These are phyloP conservation scores for Crucibulum laeve DNA, from an alignment of 768 basidiomycete species.

Conservation along the genomic window DNA sequence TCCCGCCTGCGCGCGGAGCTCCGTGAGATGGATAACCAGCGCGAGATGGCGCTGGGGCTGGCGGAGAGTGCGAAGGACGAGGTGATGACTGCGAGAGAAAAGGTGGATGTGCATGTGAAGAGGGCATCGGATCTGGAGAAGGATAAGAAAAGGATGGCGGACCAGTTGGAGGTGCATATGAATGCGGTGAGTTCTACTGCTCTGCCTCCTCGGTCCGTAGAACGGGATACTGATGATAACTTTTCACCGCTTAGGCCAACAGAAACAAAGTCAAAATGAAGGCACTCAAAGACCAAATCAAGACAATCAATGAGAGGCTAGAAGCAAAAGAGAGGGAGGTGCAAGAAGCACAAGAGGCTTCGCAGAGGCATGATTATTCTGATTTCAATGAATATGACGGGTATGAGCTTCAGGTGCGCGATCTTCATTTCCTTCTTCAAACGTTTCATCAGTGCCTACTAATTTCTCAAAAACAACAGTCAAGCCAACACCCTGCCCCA, in stretches of 20 bases:
- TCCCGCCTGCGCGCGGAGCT: constrained; percentile 10
- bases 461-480: background rate
- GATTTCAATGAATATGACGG: no score
- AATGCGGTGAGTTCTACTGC: constrained; percentile 17
- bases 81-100: constrained; percentile 13
- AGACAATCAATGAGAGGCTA: no score
- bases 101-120: constrained; percentile 11
- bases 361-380: no score
- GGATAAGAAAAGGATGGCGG: constrained; percentile 24
- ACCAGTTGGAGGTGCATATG: constrained; percentile 22
- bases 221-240: constrained; percentile 6
- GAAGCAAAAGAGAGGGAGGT: no score
- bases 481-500: background rate
- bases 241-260: constrained; percentile 16
- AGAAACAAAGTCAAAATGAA: constrained; percentile 16
- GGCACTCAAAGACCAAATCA: no score
- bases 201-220: background rate
- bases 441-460: background rate
- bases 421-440: no score
- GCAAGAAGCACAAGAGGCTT: no score
- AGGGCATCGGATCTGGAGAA: constrained; percentile 18
- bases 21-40: constrained; percentile 14
- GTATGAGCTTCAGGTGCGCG: no score
- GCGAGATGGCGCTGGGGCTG: constrained; percentile 20
- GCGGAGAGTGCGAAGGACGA: constrained; percentile 23